Evolutionary conservation across 208 protist species (phyloP).

Genomic region (Leishmania major): DNA sequence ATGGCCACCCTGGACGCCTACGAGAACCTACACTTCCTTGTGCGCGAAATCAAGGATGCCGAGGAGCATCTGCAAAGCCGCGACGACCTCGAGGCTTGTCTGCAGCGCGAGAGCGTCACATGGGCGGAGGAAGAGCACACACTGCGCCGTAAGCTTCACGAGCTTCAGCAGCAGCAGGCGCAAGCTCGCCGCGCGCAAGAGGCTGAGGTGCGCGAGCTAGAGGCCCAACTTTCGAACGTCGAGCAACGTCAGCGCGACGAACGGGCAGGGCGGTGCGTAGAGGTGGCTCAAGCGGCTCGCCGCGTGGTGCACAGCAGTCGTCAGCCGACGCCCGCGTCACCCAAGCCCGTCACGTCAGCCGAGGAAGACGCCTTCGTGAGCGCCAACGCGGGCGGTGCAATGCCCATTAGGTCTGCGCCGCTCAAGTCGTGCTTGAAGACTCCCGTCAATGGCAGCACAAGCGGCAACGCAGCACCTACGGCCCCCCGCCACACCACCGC

Average conservation of each 20-base stretch:
- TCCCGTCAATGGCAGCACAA: conserved; percentile 1
- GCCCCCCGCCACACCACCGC: conserved; percentile 1
- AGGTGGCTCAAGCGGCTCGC: conserved; percentile 20
- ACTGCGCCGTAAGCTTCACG: conserved; percentile 56
- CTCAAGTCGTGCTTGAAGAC: conserved; percentile 65
- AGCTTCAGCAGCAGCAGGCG: conserved; percentile 54
- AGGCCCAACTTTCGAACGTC: conserved; percentile 56
- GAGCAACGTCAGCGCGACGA: conserved; percentile 52
- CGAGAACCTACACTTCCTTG: conserved; percentile 76
- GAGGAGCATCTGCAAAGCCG: conserved; percentile 62
- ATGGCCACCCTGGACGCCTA: conserved; percentile 83
- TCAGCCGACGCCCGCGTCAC: conserved; percentile 1
- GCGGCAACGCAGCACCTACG: background rate
- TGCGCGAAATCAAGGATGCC: conserved; percentile 77
- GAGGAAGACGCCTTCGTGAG: conserved; percentile 54
- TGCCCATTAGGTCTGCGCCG: conserved; percentile 37
- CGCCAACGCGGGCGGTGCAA: conserved; percentile 33
- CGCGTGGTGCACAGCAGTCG: background rate
- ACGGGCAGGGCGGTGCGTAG: conserved; percentile 44
- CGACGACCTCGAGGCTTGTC: conserved; percentile 61
- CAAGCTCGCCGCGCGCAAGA: conserved; percentile 47
- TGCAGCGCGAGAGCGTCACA: conserved; percentile 69
- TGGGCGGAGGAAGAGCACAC: conserved; percentile 88
- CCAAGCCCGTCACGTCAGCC: background rate
- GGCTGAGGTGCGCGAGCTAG: conserved; percentile 57